Percentiles rank a stretch among this genome's conserved stretches.
These are phyloP conservation scores for Gossypioides kirkii DNA, from an alignment of 345 rosid species.

Conservation along the genomic window DNA sequence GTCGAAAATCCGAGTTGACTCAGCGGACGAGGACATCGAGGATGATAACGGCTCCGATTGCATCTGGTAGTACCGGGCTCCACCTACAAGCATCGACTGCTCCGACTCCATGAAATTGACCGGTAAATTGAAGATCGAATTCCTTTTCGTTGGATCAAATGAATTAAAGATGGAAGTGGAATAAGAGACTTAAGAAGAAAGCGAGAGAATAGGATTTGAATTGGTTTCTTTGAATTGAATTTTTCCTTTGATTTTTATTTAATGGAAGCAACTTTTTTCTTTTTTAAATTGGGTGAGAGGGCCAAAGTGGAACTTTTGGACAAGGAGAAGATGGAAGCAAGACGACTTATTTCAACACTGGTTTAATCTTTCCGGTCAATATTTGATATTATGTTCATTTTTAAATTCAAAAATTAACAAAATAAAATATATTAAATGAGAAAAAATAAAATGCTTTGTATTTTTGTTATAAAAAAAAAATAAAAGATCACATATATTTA, in stretches of 20 bases:
- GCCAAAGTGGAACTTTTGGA: neutral
- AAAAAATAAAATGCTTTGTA: no score
- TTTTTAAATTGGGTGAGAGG: neutral
- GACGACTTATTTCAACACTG: neutral
- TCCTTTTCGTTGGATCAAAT: neutral
- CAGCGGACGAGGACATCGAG: conserved; percentile 54
- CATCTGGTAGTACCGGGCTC: conserved; percentile 69
- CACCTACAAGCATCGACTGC: conserved; percentile 58
- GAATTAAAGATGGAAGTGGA: neutral
- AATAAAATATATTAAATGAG: no score
- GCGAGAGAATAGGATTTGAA: neutral
- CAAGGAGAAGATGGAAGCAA: neutral
- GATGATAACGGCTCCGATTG: conserved; percentile 55
- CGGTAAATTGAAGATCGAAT: neutral
- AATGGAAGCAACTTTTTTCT: neutral
- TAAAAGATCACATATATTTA: no score
- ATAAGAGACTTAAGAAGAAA: neutral
- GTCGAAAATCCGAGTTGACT: conserved; percentile 65
- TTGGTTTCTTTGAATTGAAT: neutral
- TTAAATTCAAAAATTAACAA: no score
- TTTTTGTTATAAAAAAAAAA: no score
- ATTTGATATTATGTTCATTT: no score
- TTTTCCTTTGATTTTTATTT: neutral
- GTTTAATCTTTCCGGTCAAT: neutral
- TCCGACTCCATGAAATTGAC: conserved; percentile 51